These are phyloP conservation scores for Elsinoe batatas DNA, from an alignment of 2,329 filamentous ascomycete species.

Conservation along the genomic window DNA sequence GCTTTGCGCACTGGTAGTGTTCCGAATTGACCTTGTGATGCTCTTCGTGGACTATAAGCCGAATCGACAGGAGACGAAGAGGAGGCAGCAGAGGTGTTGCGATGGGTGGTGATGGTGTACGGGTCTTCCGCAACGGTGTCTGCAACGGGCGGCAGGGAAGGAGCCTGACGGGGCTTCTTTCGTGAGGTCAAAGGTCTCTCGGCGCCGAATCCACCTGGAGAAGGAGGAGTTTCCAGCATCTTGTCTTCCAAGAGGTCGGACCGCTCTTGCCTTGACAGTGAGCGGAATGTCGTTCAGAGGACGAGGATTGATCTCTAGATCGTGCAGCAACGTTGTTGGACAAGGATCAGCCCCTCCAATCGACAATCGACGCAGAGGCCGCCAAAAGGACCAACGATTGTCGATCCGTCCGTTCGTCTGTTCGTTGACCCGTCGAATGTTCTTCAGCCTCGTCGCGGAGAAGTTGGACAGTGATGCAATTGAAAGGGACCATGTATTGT, in stretches of 20 bases:
- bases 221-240: constrained; percentile 15
- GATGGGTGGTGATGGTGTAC: constrained; percentile 12
- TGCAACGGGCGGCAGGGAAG: constrained; percentile 8
- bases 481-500: too few species aligned
- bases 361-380: background rate
- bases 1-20: constrained; percentile 6
- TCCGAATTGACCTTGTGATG: constrained; percentile 8
- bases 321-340: constrained; percentile 9
- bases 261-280: background rate
- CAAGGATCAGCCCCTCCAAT: constrained; percentile 5
- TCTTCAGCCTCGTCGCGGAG: constrained; percentile 1
- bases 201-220: constrained; percentile 10
- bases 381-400: background rate
- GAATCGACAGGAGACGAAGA: constrained; percentile 12
- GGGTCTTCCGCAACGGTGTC: constrained; percentile 12
- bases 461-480: too few species aligned
- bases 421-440: background rate
- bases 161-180: constrained; percentile 3
- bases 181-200: constrained; percentile 1
- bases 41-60: constrained; percentile 10
- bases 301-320: background rate
- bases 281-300: background rate
- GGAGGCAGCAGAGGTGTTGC: constrained; percentile 8
- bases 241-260: background rate
- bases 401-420: background rate